A percentile compares a stretch with the other conserved stretches of the same genome.
These are phyloP conservation scores for Hygrophoropsis aurantiaca DNA, from an alignment of 768 basidiomycete species.

Conservation along the genomic window DNA sequence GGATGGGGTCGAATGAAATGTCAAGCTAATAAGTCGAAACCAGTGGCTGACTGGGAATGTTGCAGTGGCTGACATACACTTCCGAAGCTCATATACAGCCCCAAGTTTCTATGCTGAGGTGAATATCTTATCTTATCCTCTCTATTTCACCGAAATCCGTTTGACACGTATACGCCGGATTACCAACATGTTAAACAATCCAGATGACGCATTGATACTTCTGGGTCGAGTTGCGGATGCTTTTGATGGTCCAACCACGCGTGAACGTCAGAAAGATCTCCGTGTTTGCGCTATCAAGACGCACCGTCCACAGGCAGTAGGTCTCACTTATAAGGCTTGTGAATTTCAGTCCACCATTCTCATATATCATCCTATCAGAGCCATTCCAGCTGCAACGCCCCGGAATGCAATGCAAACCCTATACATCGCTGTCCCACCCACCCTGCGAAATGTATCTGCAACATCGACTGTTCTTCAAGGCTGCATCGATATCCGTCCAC, in stretches of 20 bases:
- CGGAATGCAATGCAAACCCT: constrained; percentile 3
- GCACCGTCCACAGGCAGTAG: constrained; percentile 17
- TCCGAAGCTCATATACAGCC: too few species aligned
- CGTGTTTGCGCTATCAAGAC: constrained; percentile 22
- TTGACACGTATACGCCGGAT: too few species aligned
- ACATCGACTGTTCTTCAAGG: constrained; percentile 9
- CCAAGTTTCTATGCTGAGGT: too few species aligned
- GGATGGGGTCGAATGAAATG: too few species aligned
- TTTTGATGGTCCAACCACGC: constrained; percentile 22
- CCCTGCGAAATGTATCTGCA: constrained; percentile 9
- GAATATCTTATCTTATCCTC: too few species aligned
- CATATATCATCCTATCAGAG: constrained; percentile 6
- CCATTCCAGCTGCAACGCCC: constrained; percentile 14
- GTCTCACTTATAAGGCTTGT: constrained; percentile 4
- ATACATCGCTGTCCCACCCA: constrained; percentile 9
- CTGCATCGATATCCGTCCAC: constrained; percentile 12
- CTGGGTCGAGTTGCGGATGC: constrained; percentile 29
- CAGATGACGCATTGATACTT: constrained; percentile 19
- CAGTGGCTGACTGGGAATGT: too few species aligned
- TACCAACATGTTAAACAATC: too few species aligned
- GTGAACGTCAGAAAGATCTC: constrained; percentile 17
- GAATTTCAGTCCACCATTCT: neutral
- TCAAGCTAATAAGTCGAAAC: too few species aligned
- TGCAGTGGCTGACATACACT: too few species aligned
- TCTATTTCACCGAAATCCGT: too few species aligned